Conservation (phyloP, 805 yeast species). For the Myxozyma lipomycoides region DNA sequence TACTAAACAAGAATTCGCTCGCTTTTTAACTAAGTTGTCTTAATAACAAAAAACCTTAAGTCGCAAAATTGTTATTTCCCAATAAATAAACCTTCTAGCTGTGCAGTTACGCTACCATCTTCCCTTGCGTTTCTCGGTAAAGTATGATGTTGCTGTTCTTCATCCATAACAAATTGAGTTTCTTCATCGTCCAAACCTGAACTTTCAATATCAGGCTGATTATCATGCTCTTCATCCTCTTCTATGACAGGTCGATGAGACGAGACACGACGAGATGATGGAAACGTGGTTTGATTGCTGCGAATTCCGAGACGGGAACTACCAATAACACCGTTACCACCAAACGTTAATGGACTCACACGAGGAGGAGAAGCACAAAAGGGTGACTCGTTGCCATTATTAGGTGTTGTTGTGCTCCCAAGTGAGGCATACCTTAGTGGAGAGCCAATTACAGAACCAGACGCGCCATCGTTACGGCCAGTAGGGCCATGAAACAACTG, state of each 20-base stretch:
- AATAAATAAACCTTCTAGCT: neutral
- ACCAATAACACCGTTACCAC: neutral
- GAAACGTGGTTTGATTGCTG: conserved; percentile 7
- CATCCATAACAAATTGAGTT: conserved; percentile 28
- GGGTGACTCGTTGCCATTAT: neutral
- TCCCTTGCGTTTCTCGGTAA: too few relatives aligned
- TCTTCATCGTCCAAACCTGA: conserved; percentile 12
- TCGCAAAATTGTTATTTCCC: too few relatives aligned
- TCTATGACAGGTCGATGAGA: conserved; percentile 2
- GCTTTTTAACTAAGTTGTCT: neutral
- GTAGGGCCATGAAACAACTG: conserved; percentile 16
- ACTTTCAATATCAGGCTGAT: neutral
- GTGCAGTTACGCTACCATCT: neutral
- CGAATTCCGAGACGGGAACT: neutral
- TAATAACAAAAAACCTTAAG: too few relatives aligned
- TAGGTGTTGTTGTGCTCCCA: neutral
- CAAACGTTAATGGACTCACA: conserved; percentile 3
- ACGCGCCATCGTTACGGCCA: neutral
- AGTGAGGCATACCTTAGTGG: conserved; percentile 17
- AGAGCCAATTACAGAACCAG: conserved; percentile 10
- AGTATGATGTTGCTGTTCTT: conserved; percentile 12
- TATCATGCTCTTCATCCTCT: conserved; percentile 14
- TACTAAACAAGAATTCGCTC: neutral
- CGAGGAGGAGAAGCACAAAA: conserved; percentile 1
- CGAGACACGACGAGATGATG: conserved; percentile 3